phyloP scores from a whole-genome alignment of 169 alveolate species.

The Sarcocystis neurona region DNA sequence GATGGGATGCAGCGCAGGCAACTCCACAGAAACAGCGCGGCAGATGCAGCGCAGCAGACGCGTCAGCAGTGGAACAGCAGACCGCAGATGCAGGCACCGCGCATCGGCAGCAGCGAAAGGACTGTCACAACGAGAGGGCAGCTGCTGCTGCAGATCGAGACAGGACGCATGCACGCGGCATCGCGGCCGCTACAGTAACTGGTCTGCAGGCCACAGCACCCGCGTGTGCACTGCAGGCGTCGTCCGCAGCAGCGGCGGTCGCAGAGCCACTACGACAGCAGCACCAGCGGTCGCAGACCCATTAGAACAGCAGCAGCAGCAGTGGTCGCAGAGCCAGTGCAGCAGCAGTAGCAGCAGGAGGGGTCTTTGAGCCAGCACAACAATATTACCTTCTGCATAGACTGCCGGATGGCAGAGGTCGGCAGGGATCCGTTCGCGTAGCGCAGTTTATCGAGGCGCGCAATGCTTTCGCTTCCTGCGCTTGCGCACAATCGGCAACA shows the following conservation, averaged over 20 bases:
- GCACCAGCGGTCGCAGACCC: neutral
- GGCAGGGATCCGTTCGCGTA: conserved; percentile 80
- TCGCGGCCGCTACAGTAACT: too few relatives aligned
- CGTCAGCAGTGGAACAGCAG: neutral
- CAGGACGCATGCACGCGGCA: too few relatives aligned
- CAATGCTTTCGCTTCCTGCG: conserved; percentile 81
- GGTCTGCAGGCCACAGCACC: neutral
- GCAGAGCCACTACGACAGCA: neutral
- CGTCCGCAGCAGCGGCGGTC: conserved; percentile 16
- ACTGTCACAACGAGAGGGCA: too few relatives aligned
- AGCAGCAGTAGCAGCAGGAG: conserved; percentile 5
- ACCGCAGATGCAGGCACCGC: neutral
- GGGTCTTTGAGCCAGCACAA: neutral
- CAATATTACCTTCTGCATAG: conserved; percentile 74
- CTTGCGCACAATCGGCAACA: neutral
- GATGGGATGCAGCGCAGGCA: neutral
- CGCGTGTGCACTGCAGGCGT: neutral
- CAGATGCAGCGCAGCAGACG: neutral
- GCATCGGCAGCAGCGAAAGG: neutral
- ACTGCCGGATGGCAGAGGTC: conserved; percentile 82
- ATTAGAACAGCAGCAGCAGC: neutral
- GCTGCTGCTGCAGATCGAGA: too few relatives aligned
- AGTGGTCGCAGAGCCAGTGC: neutral
- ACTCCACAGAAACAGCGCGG: neutral
- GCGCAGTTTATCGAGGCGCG: conserved; percentile 80